phyloP scores from a whole-genome alignment of 768 basidiomycete species.

The Boletus rufocinnamomeus region DNA sequence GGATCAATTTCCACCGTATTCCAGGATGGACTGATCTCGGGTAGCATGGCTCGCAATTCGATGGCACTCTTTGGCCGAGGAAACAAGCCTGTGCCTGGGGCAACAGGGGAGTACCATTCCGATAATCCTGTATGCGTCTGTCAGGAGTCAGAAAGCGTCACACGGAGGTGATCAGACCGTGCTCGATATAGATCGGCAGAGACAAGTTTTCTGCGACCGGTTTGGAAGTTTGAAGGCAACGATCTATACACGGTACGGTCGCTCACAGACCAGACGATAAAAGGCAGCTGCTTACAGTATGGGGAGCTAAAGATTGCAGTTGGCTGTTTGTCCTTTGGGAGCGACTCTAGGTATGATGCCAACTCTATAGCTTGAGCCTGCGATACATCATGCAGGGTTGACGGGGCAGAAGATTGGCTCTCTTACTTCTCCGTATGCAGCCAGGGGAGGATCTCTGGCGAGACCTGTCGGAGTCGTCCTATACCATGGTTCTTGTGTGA shows the following conservation, averaged over 20 bases:
- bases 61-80: slow-evolving; percentile 67
- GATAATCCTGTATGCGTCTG: slow-evolving; percentile 49
- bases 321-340: slow-evolving; percentile 67
- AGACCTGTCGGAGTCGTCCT: slow-evolving; percentile 71
- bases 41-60: slow-evolving; percentile 52
- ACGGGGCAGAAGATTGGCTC: background rate
- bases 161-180: slow-evolving; percentile 48
- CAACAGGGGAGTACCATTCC: slow-evolving; percentile 80
- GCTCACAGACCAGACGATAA: background rate
- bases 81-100: slow-evolving; percentile 67
- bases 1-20: slow-evolving; percentile 60
- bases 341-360: slow-evolving; percentile 58
- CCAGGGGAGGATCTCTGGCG: slow-evolving; percentile 71
- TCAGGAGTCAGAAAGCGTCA: background rate
- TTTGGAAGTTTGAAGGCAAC: slow-evolving; percentile 80
- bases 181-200: slow-evolving; percentile 76
- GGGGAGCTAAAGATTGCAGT: slow-evolving; percentile 85
- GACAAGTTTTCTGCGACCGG: slow-evolving; percentile 62
- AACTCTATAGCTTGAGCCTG: slow-evolving; percentile 76
- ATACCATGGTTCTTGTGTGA: slow-evolving; percentile 11
- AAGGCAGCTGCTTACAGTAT: slow-evolving; percentile 56
- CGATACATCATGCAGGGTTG: background rate
- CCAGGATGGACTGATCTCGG: slow-evolving; percentile 66
- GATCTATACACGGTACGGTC: slow-evolving; percentile 48
- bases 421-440: slow-evolving; percentile 67